These are phyloP conservation scores for Clavulina sp. DNA, from an alignment of 768 basidiomycete species.

Conservation along the genomic window DNA sequence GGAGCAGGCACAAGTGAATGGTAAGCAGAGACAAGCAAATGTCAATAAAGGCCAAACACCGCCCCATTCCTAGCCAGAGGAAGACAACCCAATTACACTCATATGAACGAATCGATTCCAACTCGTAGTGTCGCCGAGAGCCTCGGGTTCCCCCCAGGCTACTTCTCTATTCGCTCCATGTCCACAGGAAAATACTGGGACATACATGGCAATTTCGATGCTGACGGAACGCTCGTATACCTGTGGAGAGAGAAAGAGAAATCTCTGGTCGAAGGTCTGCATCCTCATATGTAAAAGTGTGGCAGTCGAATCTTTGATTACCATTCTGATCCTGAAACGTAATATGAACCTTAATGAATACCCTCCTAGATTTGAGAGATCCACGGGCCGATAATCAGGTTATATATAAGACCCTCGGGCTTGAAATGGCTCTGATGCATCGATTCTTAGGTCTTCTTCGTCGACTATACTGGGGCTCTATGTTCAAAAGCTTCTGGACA, in stretches of 20 bases:
- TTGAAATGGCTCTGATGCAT: neutral
- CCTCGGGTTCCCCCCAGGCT: constrained; percentile 1
- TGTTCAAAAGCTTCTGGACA: constrained; percentile 69
- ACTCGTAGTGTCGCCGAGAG: neutral
- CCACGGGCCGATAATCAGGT: constrained; percentile 64
- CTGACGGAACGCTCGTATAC: constrained; percentile 44
- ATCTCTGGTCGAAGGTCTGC: constrained; percentile 57
- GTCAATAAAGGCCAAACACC: no score
- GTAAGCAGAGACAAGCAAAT: no score
- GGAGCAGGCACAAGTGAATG: no score
- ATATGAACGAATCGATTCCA: no score
- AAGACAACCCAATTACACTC: no score
- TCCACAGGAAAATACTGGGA: constrained; percentile 40
- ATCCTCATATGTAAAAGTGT: neutral
- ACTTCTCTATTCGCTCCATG: constrained; percentile 39
- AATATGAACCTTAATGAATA: neutral
- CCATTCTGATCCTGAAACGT: neutral
- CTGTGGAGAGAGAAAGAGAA: constrained; percentile 59
- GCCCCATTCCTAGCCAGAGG: no score
- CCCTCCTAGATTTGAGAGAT: constrained; percentile 50
- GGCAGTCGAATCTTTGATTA: neutral
- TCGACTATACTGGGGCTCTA: constrained; percentile 57
- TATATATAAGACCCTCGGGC: neutral
- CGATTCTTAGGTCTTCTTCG: constrained; percentile 55
- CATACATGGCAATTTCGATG: constrained; percentile 31